A percentile compares a stretch with the other conserved stretches of the same genome.
phyloP scores from a whole-genome alignment of 805 yeast species.

The Wickerhamiella spandovensis region DNA sequence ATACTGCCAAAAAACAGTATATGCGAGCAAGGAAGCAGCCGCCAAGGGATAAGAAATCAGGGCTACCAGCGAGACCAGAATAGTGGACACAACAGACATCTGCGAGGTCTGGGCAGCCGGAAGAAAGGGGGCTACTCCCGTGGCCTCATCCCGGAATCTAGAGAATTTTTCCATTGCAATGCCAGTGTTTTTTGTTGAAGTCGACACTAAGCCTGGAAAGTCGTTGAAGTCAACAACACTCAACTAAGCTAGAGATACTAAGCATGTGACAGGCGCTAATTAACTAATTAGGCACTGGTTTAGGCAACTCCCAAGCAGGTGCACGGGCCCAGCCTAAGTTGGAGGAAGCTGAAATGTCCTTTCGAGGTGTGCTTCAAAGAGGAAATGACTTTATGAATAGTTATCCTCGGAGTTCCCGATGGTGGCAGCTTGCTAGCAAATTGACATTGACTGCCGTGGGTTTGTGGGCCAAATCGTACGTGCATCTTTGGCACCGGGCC shows the following conservation, averaged over 20 bases:
- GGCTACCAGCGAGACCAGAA: conserved; percentile 67
- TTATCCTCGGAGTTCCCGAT: conserved; percentile 42
- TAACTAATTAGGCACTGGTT: too few relatives aligned
- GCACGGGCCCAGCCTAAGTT: background rate
- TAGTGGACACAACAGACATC: conserved; percentile 46
- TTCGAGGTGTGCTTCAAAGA: conserved; percentile 1
- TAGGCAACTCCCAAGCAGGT: background rate
- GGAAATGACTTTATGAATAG: conserved; percentile 59
- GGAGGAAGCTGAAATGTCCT: conserved; percentile 1
- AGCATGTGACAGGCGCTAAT: too few relatives aligned
- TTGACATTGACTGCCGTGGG: conserved; percentile 57
- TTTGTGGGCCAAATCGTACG: conserved; percentile 45
- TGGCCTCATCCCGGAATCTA: conserved; percentile 74
- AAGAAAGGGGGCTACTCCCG: conserved; percentile 81
- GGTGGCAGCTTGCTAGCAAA: conserved; percentile 60
- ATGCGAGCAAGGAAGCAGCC: background rate
- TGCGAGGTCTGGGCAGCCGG: conserved; percentile 28
- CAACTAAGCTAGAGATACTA: too few relatives aligned
- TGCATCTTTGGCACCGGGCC: conserved; percentile 53
- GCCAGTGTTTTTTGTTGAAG: background rate
- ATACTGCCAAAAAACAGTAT: background rate
- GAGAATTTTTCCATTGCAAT: conserved; percentile 68
- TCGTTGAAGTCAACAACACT: too few relatives aligned
- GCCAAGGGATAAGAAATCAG: conserved; percentile 29
- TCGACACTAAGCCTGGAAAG: too few relatives aligned